Evolutionary conservation across 176 grass and related monocot species (phyloP).

Genomic region (Hordeum marinum): DNA sequence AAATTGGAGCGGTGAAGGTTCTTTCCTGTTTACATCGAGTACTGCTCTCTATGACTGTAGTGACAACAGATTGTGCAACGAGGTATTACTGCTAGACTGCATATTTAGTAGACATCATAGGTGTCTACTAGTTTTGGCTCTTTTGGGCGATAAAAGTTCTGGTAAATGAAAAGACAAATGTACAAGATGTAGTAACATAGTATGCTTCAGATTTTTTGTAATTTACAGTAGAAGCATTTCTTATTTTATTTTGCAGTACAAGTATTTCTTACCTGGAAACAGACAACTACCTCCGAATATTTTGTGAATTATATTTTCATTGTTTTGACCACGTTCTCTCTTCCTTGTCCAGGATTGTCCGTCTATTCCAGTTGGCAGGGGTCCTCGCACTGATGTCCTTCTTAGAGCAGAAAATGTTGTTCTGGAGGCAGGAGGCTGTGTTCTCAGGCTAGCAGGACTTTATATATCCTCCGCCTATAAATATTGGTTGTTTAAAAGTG

Average conservation of each 20-base stretch:
- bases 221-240: neutral
- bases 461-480: conserved; percentile 71
- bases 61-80: conserved; percentile 67
- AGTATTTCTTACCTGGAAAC: neutral
- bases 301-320: neutral
- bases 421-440: conserved; percentile 70
- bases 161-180: neutral
- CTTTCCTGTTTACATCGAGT: conserved; percentile 92
- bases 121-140: neutral
- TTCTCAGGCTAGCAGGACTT: conserved; percentile 88
- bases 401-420: conserved; percentile 76
- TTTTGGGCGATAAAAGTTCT: neutral
- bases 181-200: neutral
- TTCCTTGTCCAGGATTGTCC: conserved; percentile 48
- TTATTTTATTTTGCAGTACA: neutral
- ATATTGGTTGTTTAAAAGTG: neutral
- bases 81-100: conserved; percentile 40
- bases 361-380: conserved; percentile 71
- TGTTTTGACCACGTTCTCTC: neutral
- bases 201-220: conserved; percentile 9
- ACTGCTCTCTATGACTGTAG: conserved; percentile 69
- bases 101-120: neutral
- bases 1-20: conserved; percentile 90
- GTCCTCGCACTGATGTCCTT: conserved; percentile 82
- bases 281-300: neutral